Percentiles rank a stretch among this genome's conserved stretches.
These are phyloP conservation scores for Kondoa malvinella DNA, from an alignment of 768 basidiomycete genomes.

Conservation along the genomic window DNA sequence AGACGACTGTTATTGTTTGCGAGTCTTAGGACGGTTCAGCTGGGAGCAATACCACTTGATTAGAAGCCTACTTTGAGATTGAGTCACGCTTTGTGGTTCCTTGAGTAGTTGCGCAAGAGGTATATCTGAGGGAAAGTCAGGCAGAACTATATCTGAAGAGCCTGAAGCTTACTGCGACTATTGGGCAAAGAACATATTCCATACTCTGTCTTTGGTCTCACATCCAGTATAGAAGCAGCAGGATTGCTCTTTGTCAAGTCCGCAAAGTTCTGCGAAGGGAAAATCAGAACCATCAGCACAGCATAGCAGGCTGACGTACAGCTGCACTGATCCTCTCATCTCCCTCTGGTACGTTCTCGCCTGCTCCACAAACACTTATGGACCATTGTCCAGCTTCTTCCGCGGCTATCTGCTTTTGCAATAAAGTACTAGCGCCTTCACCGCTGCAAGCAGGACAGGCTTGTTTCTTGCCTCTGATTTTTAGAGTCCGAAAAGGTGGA, in stretches of 20 bases:
- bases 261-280: slow-evolving; percentile 39
- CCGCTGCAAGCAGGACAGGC: slow-evolving; percentile 61
- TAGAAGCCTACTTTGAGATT: too few species aligned
- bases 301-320: background rate
- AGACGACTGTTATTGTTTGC: slow-evolving; percentile 45
- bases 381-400: background rate
- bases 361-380: slow-evolving; percentile 1
- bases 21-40: slow-evolving; percentile 27
- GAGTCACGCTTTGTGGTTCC: slow-evolving; percentile 35
- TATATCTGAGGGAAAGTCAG: slow-evolving; percentile 41
- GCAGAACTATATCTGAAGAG: background rate
- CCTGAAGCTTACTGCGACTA: slow-evolving; percentile 46
- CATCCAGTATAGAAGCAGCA: slow-evolving; percentile 48
- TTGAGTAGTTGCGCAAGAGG: slow-evolving; percentile 51
- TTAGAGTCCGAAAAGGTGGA: slow-evolving; percentile 65
- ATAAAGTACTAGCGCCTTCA: slow-evolving; percentile 27
- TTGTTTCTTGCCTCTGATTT: slow-evolving; percentile 52
- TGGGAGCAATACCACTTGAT: too few species aligned
- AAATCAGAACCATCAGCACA: background rate
- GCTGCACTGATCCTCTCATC: background rate
- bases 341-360: slow-evolving; percentile 7
- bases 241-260: slow-evolving; percentile 29
- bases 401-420: background rate
- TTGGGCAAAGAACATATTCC: slow-evolving; percentile 65
- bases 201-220: slow-evolving; percentile 60